Evolutionary conservation across 2,329 filamentous ascomycete species (phyloP).

Genomic region (Colletotrichum higginsianum): DNA sequence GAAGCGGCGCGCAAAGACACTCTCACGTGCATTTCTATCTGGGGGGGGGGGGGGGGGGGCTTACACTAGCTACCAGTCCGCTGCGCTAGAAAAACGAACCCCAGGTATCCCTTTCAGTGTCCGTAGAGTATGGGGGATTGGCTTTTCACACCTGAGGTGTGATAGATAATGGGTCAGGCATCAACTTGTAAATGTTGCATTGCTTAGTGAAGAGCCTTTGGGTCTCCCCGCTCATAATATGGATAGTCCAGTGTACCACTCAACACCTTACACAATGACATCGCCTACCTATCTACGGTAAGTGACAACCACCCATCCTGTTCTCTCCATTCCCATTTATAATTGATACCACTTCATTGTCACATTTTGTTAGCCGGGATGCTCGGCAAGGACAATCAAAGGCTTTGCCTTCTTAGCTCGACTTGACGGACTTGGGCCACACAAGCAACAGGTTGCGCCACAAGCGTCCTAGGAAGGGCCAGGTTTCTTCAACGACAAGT

Average conservation of each 20-base stretch:
- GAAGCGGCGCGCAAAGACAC: background rate
- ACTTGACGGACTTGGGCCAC: conserved; percentile 7
- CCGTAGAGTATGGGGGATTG: too few species aligned
- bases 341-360: background rate
- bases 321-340: conserved; percentile 1
- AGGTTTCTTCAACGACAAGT: background rate
- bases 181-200: background rate
- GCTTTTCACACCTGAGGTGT: background rate
- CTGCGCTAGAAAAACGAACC: too few species aligned
- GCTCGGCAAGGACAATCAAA: background rate
- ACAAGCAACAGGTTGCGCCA: background rate
- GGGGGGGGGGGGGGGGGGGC: too few species aligned
- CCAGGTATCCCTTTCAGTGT: too few species aligned
- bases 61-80: too few species aligned
- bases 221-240: background rate
- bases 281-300: background rate
- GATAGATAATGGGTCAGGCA: background rate
- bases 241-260: background rate
- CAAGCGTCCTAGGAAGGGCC: background rate
- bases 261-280: background rate
- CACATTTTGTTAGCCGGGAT: too few species aligned
- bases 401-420: background rate
- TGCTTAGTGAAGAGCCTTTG: background rate
- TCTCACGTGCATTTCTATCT: background rate
- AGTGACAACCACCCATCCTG: background rate